These are phyloP conservation scores for Boletus hoseneyae DNA, from an alignment of 1,284 basidiomycete species.

Conservation along the genomic window DNA sequence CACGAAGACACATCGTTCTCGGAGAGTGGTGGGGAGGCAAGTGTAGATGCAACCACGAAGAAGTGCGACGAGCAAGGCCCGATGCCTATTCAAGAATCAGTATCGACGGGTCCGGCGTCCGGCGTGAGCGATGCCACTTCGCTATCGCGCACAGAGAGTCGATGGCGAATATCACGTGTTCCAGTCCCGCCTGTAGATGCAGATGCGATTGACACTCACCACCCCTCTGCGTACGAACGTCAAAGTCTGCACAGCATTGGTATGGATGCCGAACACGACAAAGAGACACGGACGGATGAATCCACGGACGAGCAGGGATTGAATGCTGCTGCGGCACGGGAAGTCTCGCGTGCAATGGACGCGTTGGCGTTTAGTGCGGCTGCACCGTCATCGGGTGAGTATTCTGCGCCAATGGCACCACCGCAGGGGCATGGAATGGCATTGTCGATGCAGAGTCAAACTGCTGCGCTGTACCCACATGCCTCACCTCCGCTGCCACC, in stretches of 20 bases:
- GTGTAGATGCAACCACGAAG: neutral
- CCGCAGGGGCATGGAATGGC: constrained; percentile 19
- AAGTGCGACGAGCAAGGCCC: constrained; percentile 4
- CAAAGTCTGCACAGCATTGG: neutral
- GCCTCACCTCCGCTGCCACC: neutral
- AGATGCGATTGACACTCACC: constrained; percentile 6
- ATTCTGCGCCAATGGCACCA: constrained; percentile 20
- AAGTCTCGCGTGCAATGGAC: constrained; percentile 62
- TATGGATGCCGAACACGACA: constrained; percentile 6
- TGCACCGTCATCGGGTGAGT: constrained; percentile 15
- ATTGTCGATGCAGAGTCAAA: constrained; percentile 11
- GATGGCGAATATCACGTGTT: constrained; percentile 27
- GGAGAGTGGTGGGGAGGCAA: constrained; percentile 12
- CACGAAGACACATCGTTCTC: constrained; percentile 14
- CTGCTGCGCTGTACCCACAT: neutral
- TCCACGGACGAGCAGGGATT: constrained; percentile 39
- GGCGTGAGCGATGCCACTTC: constrained; percentile 1
- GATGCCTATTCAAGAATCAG: constrained; percentile 9
- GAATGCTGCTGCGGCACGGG: constrained; percentile 63
- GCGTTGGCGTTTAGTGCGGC: constrained; percentile 48
- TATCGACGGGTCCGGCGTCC: constrained; percentile 9
- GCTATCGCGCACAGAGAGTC: constrained; percentile 22
- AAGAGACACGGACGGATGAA: constrained; percentile 16
- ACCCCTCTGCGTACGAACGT: constrained; percentile 1
- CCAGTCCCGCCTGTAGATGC: constrained; percentile 27